These are phyloP conservation scores for Fusarium armeniacum DNA, from an alignment of 2,329 filamentous ascomycete genomes.

Conservation along the genomic window DNA sequence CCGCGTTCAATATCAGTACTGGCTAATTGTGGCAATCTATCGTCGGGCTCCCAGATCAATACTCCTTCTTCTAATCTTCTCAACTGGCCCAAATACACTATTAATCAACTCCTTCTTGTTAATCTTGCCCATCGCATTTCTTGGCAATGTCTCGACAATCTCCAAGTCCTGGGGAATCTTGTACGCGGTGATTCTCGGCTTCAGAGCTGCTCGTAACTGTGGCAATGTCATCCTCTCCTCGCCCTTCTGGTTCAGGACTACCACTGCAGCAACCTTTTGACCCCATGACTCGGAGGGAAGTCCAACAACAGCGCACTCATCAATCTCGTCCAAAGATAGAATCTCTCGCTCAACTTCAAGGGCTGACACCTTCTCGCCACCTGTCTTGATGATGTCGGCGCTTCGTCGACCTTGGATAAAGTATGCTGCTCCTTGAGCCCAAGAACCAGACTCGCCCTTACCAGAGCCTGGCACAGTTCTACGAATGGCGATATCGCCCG, in stretches of 20 bases:
- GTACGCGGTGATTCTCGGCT: conserved; percentile 81
- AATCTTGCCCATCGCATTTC: conserved; percentile 98
- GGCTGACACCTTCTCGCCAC: conserved; percentile 90
- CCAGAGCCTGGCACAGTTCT: conserved; percentile 61
- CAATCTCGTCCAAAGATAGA: conserved; percentile 81
- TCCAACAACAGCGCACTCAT: conserved; percentile 89
- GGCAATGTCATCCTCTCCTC: conserved; percentile 71
- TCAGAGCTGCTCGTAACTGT: conserved; percentile 84
- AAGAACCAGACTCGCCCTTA: conserved; percentile 58
- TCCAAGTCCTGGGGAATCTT: conserved; percentile 94
- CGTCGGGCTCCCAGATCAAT: conserved; percentile 2
- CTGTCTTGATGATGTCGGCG: conserved; percentile 97
- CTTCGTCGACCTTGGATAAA: conserved; percentile 91
- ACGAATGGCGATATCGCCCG: conserved; percentile 17
- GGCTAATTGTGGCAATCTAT: background rate
- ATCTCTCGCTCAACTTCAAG: conserved; percentile 95
- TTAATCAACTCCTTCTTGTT: conserved; percentile 77
- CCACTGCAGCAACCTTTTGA: conserved; percentile 89
- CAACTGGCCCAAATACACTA: conserved; percentile 62
- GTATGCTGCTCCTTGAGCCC: conserved; percentile 79
- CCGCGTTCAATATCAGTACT: background rate
- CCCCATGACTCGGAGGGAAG: conserved; percentile 92
- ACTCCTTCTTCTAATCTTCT: conserved; percentile 20
- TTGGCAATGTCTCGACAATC: conserved; percentile 81
- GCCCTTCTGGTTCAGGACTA: conserved; percentile 75